A percentile compares a stretch with the other conserved stretches of the same genome.
These are phyloP conservation scores for Chimonanthus praecox DNA, from an alignment of 164 flowering plant species.

Conservation along the genomic window DNA sequence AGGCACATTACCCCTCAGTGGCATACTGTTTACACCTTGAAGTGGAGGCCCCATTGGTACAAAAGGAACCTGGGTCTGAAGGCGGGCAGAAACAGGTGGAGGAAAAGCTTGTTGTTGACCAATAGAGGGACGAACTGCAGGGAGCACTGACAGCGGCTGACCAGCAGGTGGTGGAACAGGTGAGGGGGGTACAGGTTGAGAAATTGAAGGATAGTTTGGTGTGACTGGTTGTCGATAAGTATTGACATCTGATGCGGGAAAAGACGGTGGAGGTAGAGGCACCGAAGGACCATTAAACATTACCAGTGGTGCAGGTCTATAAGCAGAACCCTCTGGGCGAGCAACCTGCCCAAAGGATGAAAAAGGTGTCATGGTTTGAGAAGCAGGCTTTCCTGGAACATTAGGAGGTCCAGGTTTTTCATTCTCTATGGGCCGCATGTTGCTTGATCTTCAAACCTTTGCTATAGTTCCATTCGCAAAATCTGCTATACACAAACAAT, in stretches of 20 bases:
- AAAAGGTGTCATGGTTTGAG: constrained; percentile 44
- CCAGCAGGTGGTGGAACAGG: constrained; percentile 31
- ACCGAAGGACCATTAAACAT: constrained; percentile 43
- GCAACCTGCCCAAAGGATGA: constrained; percentile 32
- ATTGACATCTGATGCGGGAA: not conserved
- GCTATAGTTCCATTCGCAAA: constrained; percentile 26
- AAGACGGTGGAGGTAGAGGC: constrained; percentile 33
- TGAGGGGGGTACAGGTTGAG: constrained; percentile 31
- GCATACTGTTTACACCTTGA: constrained; percentile 22
- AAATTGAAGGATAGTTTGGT: constrained; percentile 36
- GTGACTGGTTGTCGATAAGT: constrained; percentile 34
- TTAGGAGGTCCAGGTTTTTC: constrained; percentile 17
- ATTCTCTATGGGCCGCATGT: constrained; percentile 39
- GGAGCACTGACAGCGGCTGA: constrained; percentile 28
- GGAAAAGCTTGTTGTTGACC: constrained; percentile 30
- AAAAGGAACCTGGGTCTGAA: constrained; percentile 31
- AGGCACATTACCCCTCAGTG: constrained; percentile 27
- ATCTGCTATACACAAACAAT: constrained; percentile 19
- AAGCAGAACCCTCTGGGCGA: constrained; percentile 32
- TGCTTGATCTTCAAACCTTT: constrained; percentile 10
- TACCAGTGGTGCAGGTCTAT: constrained; percentile 33
- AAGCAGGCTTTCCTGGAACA: constrained; percentile 39
- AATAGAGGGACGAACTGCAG: constrained; percentile 27
- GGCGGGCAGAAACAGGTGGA: constrained; percentile 29
- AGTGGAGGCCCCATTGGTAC: constrained; percentile 61